Evolutionary conservation across 1,284 basidiomycete genomes (phyloP).

Genomic region (Pseudozyma thailandica): DNA sequence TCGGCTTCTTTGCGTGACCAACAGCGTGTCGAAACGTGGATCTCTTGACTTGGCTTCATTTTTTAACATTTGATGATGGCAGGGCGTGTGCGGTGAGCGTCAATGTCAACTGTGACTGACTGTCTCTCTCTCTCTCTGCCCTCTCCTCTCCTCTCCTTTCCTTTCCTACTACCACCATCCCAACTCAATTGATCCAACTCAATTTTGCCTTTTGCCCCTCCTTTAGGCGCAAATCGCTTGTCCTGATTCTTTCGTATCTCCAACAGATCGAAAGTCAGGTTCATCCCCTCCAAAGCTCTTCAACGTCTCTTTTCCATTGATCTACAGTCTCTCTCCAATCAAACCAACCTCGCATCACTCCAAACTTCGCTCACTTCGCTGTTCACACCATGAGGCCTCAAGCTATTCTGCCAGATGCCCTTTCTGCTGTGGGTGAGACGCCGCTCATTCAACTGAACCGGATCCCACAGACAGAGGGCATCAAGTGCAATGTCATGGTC

Average conservation of each 20-base stretch:
- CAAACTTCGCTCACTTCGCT: background rate
- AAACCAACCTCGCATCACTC: background rate
- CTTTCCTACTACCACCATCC: constrained; percentile 24
- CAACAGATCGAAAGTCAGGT: constrained; percentile 54
- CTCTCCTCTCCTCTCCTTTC: background rate
- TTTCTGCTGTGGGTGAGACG: constrained; percentile 88
- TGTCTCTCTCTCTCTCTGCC: background rate
- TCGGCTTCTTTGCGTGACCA: too few species aligned
- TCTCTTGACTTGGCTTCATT: too few species aligned
- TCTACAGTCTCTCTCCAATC: background rate
- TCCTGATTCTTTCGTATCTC: constrained; percentile 52
- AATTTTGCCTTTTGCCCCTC: constrained; percentile 29
- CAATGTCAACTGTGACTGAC: too few species aligned
- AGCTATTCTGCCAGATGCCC: constrained; percentile 70
- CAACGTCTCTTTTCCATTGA: constrained; percentile 11
- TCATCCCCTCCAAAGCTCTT: constrained; percentile 3
- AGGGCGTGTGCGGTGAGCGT: too few species aligned
- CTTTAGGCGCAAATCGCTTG: constrained; percentile 35
- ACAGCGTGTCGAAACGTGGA: too few species aligned
- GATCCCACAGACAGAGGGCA: constrained; percentile 78
- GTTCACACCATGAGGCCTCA: constrained; percentile 46
- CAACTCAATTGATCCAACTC: constrained; percentile 7
- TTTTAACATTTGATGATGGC: too few species aligned
- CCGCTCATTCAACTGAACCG: constrained; percentile 87
- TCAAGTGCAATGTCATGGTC: constrained; percentile 91